Base-by-base conservation (phyloP, 2,329 filamentous ascomycete genomes). In the Lasiodiplodia hormozganensis region DNA sequence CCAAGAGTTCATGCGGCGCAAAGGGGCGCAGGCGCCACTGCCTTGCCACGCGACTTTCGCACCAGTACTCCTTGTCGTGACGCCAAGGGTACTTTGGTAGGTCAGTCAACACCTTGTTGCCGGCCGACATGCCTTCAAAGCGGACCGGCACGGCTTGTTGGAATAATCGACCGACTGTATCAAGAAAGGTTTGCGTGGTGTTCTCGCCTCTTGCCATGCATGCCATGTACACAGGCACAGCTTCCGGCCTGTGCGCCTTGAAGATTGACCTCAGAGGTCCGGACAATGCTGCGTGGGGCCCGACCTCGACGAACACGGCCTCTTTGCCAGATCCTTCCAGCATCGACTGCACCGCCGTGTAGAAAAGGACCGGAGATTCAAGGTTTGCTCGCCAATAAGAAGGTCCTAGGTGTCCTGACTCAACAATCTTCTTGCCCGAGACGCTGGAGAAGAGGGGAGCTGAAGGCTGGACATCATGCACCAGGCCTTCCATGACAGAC, bases 251-350 rank as follows among this genome's bases (percentile, higher is more conserved):
- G 43, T 11, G 34, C 38, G 40, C 18, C 43, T 67, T 54, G 21
- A 75, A 62, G 18, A 74, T 79, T 65, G 79, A 71, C 4, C 71
- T 56, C 11, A 76, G 47, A 2, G 80, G 78, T 0, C 77, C 76
- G 8, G 70, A 67, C 1, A 82, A 74, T 2, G 79, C 76, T 0
- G 70, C 67, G 62, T 81, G 79, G 16, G 80, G 80, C 3, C 80
- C 80, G 51, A 82, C 67, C 70, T 81, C 79, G 3, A 80, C 12
- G 1, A 74, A 53, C 38, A 73, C 62, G 21, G 36, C 36, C 5
- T 51, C 38, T 4, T n/a, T 28, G 25, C 21, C 7, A 18, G 69
- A 68, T 2, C 23, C 43, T 2, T 68, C 65, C 3, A 65, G 21
- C 14, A 67, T 38, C 21, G 14, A 25, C 62, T 31, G 11, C 56